Evolutionary conservation across 345 rosid species (phyloP), one percentile per base, ranked within the genome.

Genomic region (Populus nigra): DNA sequence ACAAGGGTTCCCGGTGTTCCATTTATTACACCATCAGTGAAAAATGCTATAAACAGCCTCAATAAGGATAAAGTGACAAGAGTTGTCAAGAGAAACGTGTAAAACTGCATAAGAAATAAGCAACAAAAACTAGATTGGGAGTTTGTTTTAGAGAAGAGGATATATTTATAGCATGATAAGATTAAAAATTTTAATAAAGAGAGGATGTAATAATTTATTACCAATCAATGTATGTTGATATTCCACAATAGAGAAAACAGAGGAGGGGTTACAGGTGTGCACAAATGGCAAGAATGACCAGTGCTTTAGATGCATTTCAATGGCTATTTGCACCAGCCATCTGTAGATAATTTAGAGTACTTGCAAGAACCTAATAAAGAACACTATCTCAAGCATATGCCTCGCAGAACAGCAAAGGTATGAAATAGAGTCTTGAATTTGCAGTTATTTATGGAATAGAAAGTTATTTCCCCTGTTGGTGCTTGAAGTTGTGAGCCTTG

Each of bases 41-140:
- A 77, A 74, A 81, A 81, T 31, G 78, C 75, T 61, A 81, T 39
- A 29, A 81, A 77, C 16, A 73, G 68, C 36, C 73, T 81, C 67
- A 81, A 70, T 50, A 81, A 63, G 16, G 78, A 77, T 53, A 69
- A 23, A 65, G 84, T 73, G 8, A 81, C 84, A 15, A 81, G 81
- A 68, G 84, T 63, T 68, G 84, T 81, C 77, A 77, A 81, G 43
- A 81, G 84, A 77, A 77, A 81, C 53, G 84, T 77, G 74, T 81
- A 81, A 63, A 77, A 69, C 84, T 81, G 81, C 78, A 69, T 23
- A 43, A 68, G 20, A 35, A 59, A 59, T 9, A 69, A 47, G 35
- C 11, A 49, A 33, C 15, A 8, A 36, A 41, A 68, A 49, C 10
- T 35, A 5, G 12, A 38, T 13, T 69, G 65, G 38, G 71, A 36